Evolutionary conservation across 441 rosid species (phyloP).

Genomic region (Erysimum cheiri): DNA sequence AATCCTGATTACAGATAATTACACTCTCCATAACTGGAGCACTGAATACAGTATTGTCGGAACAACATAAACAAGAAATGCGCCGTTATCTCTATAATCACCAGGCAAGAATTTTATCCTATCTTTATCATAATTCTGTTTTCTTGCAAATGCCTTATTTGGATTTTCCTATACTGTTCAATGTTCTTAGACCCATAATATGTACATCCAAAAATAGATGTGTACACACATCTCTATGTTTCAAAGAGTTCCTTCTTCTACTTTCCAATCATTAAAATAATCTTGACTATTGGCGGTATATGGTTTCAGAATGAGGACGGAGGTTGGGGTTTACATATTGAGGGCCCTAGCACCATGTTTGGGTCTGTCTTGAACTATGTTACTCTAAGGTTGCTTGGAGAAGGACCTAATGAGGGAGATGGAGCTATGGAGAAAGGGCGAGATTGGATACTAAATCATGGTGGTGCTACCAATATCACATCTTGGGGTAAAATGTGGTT

Average conservation of each 20-base stretch:
- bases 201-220: constrained; percentile 7
- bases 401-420: constrained; percentile 73
- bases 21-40: constrained; percentile 84
- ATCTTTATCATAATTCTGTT: constrained; percentile 2
- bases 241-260: constrained; percentile 16
- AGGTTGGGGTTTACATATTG: constrained; percentile 96
- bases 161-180: not conserved
- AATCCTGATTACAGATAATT: constrained; percentile 58
- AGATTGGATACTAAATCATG: constrained; percentile 79
- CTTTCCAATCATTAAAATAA: not conserved
- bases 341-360: constrained; percentile 91
- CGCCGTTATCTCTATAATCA: constrained; percentile 90
- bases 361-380: constrained; percentile 77
- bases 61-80: constrained; percentile 80
- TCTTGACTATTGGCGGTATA: constrained; percentile 10
- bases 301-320: constrained; percentile 86
- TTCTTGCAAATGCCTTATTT: not conserved
- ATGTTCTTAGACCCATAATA: constrained; percentile 22
- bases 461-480: constrained; percentile 79
- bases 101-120: constrained; percentile 61
- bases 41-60: constrained; percentile 73
- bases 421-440: constrained; percentile 77
- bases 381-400: constrained; percentile 81
- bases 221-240: constrained; percentile 1
- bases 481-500: constrained; percentile 99